Percentiles rank a stretch among this genome's conserved stretches.
Evolutionary conservation across 2,329 filamentous ascomycete species (phyloP).

Genomic region (Fusarium robinianum): DNA sequence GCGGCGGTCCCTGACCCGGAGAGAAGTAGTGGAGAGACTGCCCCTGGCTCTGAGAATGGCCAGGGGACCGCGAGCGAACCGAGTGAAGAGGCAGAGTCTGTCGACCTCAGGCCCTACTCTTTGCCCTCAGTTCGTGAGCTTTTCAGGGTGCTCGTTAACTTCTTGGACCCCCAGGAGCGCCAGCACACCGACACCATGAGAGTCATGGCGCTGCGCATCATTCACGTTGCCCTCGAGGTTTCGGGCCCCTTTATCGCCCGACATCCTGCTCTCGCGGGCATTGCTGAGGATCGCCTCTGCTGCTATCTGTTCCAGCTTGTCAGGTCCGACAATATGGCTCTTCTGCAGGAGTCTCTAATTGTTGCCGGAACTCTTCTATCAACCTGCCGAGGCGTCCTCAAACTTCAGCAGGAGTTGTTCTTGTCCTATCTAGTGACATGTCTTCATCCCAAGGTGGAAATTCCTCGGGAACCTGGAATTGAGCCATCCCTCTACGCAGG

Average conservation of each 20-base stretch:
- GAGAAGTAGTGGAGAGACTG: slow-evolving; percentile 55
- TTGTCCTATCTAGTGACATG: slow-evolving; percentile 93
- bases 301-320: slow-evolving; percentile 95
- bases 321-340: slow-evolving; percentile 92
- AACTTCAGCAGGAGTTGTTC: slow-evolving; percentile 95
- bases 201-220: slow-evolving; percentile 95
- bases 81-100: slow-evolving; percentile 49
- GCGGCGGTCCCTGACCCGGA: slow-evolving; percentile 26
- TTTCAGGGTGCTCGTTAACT: slow-evolving; percentile 89
- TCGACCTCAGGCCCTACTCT: slow-evolving; percentile 83
- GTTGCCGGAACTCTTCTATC: slow-evolving; percentile 89
- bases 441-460: slow-evolving; percentile 90
- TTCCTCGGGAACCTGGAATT: slow-evolving; percentile 87
- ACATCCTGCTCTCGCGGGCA: slow-evolving; percentile 82
- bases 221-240: slow-evolving; percentile 95
- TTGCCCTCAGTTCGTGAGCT: slow-evolving; percentile 92
- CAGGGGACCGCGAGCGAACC: slow-evolving; percentile 37
- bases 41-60: slow-evolving; percentile 50
- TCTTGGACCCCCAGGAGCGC: slow-evolving; percentile 89
- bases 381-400: slow-evolving; percentile 87
- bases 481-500: slow-evolving; percentile 90
- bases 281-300: slow-evolving; percentile 92
- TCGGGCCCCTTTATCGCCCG: slow-evolving; percentile 93
- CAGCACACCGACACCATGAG: slow-evolving; percentile 94
- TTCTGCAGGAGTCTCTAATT: slow-evolving; percentile 88